A percentile compares a stretch with the other conserved stretches of the same genome.
phyloP scores from a whole-genome alignment of 306 rosid genomes.

The Ceratonia siliqua region DNA sequence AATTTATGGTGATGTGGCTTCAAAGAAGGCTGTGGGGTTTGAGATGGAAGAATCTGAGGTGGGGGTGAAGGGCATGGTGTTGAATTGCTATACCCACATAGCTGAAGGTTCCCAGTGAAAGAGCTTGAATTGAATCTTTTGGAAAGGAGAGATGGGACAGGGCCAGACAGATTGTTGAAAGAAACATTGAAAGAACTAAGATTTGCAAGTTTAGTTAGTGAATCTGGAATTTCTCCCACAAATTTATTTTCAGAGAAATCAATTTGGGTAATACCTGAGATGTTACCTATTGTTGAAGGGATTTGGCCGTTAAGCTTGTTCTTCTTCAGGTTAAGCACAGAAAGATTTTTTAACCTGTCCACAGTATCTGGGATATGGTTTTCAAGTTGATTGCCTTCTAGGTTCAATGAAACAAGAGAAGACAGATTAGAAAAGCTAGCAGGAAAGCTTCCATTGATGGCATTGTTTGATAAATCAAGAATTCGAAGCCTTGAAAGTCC shows the following conservation, averaged over 20 bases:
- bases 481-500: constrained; percentile 54
- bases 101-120: constrained; percentile 73
- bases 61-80: constrained; percentile 65
- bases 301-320: constrained; percentile 73
- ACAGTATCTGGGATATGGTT: constrained; percentile 55
- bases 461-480: constrained; percentile 81
- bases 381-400: constrained; percentile 51
- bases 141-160: constrained; percentile 65
- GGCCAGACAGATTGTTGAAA: constrained; percentile 82
- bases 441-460: constrained; percentile 75
- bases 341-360: constrained; percentile 59
- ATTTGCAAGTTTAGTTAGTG: constrained; percentile 57
- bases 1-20: constrained; percentile 50
- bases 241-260: constrained; percentile 74
- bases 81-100: constrained; percentile 71
- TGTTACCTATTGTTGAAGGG: constrained; percentile 75
- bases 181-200: constrained; percentile 84
- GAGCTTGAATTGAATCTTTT: constrained; percentile 86
- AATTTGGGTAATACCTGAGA: constrained; percentile 57
- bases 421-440: constrained; percentile 60
- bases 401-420: constrained; percentile 57
- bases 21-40: constrained; percentile 44
- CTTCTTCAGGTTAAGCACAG: constrained; percentile 60
- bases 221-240: constrained; percentile 66
- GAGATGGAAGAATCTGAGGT: constrained; percentile 55